Evolutionary conservation across 2,329 filamentous ascomycete genomes (phyloP), one percentile per base, ranked within the genome.

Genomic region (Trichoderma hamatum): DNA sequence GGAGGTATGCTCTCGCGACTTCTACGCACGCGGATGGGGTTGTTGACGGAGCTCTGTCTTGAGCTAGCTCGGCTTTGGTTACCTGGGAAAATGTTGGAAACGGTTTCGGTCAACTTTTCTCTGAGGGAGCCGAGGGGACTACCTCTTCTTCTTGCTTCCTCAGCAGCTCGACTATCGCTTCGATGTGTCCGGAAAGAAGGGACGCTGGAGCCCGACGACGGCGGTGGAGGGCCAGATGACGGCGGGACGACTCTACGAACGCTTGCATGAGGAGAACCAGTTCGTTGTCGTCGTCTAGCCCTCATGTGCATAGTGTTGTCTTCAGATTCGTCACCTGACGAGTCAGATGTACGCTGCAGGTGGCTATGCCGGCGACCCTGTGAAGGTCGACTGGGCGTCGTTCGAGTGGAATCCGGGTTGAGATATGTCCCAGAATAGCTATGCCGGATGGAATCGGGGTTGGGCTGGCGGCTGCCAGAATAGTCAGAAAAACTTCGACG

Each of bases 401-500:
- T 76, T 59, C 78, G 75, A 70, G 72, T 76, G 11, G 72, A 54
- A 36, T 79, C 74, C 9, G 81, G 76, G 51, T 80, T 80, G 16
- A 82, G 72, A 65, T 84, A 73, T 67, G 75, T 49, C 43, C 73
- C 69, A 60, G 76, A 76, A 65, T 76, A 75, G 43, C 73, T 61
- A 60, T 76, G 76, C 9, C 72, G 71, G 26, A 72, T 69, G 14
- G 76, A 63, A 3, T 77, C 75, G 16, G 80, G 74, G 21, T 78
- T 54, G 28, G 66, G 73, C 2, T 78, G 77, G 2, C 80, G 79
- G 1, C 80, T 79, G 2, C 78, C 79, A 2, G 82, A 82, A 63
- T 83, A 81, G 68, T 87, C 85, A 3, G 85, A 85, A 74, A 85
- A 84, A 76, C 85, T 87, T 67, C 82, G 80, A 49, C 84, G 80